Conservation (phyloP, 2,329 filamentous ascomycete genomes). For the Fusarium palustre region DNA sequence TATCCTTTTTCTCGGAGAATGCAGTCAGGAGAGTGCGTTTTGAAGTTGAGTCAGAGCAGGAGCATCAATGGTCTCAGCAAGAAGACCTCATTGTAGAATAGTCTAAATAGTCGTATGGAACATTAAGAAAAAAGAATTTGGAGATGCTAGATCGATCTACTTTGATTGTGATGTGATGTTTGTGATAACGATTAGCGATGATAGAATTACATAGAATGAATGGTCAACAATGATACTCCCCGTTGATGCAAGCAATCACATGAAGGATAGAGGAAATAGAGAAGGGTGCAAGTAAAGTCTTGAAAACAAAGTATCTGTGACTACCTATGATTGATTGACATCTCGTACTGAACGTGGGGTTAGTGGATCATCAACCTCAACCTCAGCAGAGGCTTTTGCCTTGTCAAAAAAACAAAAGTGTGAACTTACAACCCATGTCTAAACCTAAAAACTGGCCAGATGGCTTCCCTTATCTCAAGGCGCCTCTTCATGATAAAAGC, state of each 20-base stretch:
- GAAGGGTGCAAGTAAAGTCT: too few species aligned
- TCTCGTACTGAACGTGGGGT: too few species aligned
- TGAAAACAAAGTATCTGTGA: too few species aligned
- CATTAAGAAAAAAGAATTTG: constrained; percentile 8
- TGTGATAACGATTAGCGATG: neutral
- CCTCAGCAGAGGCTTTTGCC: neutral
- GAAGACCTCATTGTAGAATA: constrained; percentile 44
- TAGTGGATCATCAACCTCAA: neutral
- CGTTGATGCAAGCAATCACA: too few species aligned
- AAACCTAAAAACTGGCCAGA: constrained; percentile 70
- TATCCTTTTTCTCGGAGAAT: constrained; percentile 7
- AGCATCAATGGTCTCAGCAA: constrained; percentile 21
- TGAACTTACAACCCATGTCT: constrained; percentile 42
- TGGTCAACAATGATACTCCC: neutral
- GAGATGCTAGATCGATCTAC: neutral
- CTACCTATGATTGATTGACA: too few species aligned
- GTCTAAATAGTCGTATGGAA: constrained; percentile 39
- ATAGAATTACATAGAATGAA: neutral
- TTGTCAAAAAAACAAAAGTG: neutral
- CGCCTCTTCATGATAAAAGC: constrained; percentile 61
- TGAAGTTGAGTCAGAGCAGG: constrained; percentile 10
- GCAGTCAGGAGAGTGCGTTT: constrained; percentile 16
- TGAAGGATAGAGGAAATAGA: too few species aligned
- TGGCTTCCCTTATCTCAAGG: constrained; percentile 63
- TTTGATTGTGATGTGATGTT: neutral